Evolutionary conservation across 306 rosid species (phyloP).

Genomic region (Prunus fruticosa): DNA sequence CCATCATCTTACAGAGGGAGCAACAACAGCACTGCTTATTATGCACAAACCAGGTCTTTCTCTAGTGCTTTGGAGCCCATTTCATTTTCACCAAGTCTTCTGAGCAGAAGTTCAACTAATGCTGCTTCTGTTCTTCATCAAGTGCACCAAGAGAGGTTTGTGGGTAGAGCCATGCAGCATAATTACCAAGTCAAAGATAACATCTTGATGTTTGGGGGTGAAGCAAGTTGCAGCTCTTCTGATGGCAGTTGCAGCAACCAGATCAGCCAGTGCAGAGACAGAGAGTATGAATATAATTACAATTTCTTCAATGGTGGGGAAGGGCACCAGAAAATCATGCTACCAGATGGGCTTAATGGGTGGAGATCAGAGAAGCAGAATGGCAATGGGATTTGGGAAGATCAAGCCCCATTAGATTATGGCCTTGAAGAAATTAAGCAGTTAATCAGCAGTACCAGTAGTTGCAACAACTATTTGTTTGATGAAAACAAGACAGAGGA

Average conservation of each 20-base stretch:
- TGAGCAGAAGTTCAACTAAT: slow-evolving; percentile 25
- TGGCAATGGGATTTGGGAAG: slow-evolving; percentile 18
- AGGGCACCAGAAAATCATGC: slow-evolving; percentile 34
- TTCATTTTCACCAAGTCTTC: slow-evolving; percentile 38
- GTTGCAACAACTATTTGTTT: slow-evolving; percentile 54
- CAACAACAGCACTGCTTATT: slow-evolving; percentile 20
- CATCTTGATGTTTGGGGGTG: slow-evolving; percentile 44
- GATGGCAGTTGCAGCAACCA: slow-evolving; percentile 48
- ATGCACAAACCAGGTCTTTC: slow-evolving; percentile 27
- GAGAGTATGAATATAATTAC: slow-evolving; percentile 23
- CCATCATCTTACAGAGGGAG: slow-evolving; percentile 28
- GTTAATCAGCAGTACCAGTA: slow-evolving; percentile 39
- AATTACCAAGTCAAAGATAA: slow-evolving; percentile 29
- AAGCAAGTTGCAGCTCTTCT: slow-evolving; percentile 66
- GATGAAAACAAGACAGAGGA: slow-evolving; percentile 60
- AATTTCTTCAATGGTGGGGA: slow-evolving; percentile 28
- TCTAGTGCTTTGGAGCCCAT: slow-evolving; percentile 34
- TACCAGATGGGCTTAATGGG: slow-evolving; percentile 24
- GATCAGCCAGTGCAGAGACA: slow-evolving; percentile 23
- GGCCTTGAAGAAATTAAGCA: slow-evolving; percentile 68
- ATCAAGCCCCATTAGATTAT: slow-evolving; percentile 50
- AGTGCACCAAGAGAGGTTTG: slow-evolving; percentile 45
- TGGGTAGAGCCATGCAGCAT: slow-evolving; percentile 26
- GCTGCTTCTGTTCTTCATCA: slow-evolving; percentile 25
- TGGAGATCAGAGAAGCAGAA: not conserved